Percentiles rank a stretch among this genome's conserved stretches.
These are phyloP conservation scores for Pyricularia sp. DNA, from an alignment of 2,329 filamentous ascomycete species.

Conservation along the genomic window DNA sequence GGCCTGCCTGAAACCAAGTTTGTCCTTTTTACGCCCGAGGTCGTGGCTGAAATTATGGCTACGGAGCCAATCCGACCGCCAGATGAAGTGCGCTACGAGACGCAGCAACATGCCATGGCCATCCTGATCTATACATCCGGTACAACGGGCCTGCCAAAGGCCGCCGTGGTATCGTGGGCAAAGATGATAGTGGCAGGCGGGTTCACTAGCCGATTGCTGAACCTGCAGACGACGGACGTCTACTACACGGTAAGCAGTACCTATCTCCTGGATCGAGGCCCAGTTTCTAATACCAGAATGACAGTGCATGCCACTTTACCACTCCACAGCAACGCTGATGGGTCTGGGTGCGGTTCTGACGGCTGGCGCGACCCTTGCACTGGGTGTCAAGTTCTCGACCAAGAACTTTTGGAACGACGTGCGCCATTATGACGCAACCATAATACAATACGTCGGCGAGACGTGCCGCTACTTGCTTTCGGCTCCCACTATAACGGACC, in stretches of 20 bases:
- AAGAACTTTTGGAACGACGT: constrained; percentile 70
- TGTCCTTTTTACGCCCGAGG: constrained; percentile 48
- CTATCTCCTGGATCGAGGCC: not conserved
- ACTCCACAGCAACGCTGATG: constrained; percentile 67
- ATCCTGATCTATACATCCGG: constrained; percentile 79
- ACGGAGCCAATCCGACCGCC: constrained; percentile 46
- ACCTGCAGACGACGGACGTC: constrained; percentile 52
- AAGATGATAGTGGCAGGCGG: constrained; percentile 47
- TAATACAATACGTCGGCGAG: constrained; percentile 83
- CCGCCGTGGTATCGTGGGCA: constrained; percentile 62
- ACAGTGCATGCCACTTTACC: constrained; percentile 82
- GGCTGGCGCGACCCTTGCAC: constrained; percentile 54
- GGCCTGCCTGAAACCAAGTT: constrained; percentile 44
- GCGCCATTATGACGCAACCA: constrained; percentile 59
- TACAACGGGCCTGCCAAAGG: constrained; percentile 77
- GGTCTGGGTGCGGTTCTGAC: constrained; percentile 54
- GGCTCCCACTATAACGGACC: constrained; percentile 51
- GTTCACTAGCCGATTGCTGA: constrained; percentile 46
- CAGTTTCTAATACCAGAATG: not conserved
- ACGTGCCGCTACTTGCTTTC: constrained; percentile 75
- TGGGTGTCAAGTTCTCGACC: constrained; percentile 72
- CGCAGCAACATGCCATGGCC: constrained; percentile 50
- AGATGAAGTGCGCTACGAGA: constrained; percentile 44
- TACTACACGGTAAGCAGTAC: constrained; percentile 57
- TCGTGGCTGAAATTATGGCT: constrained; percentile 43